A percentile compares a stretch with the other conserved stretches of the same genome.
Conservation (phyloP, 805 yeast genomes). For the Candida orba region DNA sequence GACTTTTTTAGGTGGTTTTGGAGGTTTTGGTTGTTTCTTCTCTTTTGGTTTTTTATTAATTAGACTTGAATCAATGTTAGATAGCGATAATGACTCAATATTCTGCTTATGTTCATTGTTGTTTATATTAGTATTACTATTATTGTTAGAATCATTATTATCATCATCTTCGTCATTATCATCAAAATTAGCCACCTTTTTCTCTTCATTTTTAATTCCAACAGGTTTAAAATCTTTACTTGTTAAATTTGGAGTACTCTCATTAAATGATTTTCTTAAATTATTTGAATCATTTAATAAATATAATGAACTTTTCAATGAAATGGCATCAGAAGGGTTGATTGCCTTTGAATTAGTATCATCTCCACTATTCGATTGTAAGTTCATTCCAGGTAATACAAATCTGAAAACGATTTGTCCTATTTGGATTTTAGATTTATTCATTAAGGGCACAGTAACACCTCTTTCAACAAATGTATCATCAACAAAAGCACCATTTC, state of each 20-base stretch:
- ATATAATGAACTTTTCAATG: slow-evolving; percentile 45
- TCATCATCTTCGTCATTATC: background rate
- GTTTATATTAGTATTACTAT: too few species aligned
- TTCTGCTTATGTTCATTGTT: too few species aligned
- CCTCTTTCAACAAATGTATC: slow-evolving; percentile 86
- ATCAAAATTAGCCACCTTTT: slow-evolving; percentile 4
- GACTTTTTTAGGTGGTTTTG: slow-evolving; percentile 50
- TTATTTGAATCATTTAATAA: slow-evolving; percentile 11
- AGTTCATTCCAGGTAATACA: slow-evolving; percentile 67
- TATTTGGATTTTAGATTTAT: slow-evolving; percentile 81
- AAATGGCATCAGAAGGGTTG: slow-evolving; percentile 58
- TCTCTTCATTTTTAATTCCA: slow-evolving; percentile 8
- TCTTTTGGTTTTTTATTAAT: slow-evolving; percentile 31
- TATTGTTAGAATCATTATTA: too few species aligned
- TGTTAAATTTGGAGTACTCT: slow-evolving; percentile 13
- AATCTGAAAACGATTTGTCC: slow-evolving; percentile 89
- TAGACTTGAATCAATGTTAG: background rate
- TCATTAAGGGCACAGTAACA: slow-evolving; percentile 77
- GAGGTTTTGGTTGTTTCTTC: slow-evolving; percentile 44
- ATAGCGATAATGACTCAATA: too few species aligned
- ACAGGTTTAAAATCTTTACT: slow-evolving; percentile 21
- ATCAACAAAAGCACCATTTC: slow-evolving; percentile 96
- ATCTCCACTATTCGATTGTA: slow-evolving; percentile 25
- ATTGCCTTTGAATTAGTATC: slow-evolving; percentile 30
- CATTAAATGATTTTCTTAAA: slow-evolving; percentile 4